phyloP scores from a whole-genome alignment of 2,329 filamentous ascomycete genomes.

The Penicillium palitans region DNA sequence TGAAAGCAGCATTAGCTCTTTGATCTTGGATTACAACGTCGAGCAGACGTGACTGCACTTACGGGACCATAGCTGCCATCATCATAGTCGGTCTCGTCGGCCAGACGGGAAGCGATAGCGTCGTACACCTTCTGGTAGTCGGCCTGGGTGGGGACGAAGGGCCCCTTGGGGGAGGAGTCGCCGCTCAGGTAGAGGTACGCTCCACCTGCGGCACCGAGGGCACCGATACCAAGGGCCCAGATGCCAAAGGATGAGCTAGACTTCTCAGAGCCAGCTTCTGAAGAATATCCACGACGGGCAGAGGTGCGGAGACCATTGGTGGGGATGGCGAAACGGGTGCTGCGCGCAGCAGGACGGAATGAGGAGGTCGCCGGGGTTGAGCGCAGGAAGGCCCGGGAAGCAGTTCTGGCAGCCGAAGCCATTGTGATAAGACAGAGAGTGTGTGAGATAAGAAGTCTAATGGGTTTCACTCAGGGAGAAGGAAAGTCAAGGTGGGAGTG shows the following conservation, averaged over 20 bases:
- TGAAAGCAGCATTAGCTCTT: not conserved
- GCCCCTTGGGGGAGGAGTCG: conserved; percentile 49
- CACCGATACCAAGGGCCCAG: conserved; percentile 60
- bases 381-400: conserved; percentile 46
- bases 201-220: conserved; percentile 60
- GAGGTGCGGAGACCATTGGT: conserved; percentile 72
- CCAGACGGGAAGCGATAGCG: conserved; percentile 73
- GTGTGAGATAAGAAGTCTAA: not conserved
- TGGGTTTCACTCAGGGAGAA: conserved; percentile 1
- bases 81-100: conserved; percentile 93
- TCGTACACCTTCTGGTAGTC: conserved; percentile 98
- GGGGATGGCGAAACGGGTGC: conserved; percentile 57
- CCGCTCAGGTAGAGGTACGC: conserved; percentile 64
- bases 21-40: not conserved
- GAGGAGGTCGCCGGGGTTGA: conserved; percentile 39
- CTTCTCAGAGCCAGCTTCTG: conserved; percentile 58
- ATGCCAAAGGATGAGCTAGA: conserved; percentile 54
- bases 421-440: conserved; percentile 29
- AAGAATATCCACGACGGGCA: conserved; percentile 77
- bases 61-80: conserved; percentile 92
- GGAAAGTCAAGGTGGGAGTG: conserved; percentile 9
- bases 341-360: conserved; percentile 50
- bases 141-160: conserved; percentile 72
- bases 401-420: conserved; percentile 45
- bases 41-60: conserved; percentile 24